Base-by-base conservation (phyloP, 192 early-diverging fungal species). In the Backusella mclennaniae region DNA sequence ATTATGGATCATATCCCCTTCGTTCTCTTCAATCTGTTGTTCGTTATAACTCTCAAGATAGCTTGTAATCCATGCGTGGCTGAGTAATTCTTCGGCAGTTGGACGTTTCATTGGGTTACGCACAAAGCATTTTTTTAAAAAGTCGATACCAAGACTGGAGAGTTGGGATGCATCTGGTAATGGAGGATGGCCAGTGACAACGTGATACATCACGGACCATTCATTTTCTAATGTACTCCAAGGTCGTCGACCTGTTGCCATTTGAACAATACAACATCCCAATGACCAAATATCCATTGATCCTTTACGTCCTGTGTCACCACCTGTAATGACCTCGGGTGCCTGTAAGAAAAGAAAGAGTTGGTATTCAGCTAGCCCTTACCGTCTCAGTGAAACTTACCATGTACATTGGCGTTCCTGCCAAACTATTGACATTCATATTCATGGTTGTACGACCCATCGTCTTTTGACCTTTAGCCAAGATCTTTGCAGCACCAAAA, bases 201-300 rank as follows among this genome's bases (percentile, higher is more conserved):
- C 94, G 74, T 96, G 93, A 77, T 93, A 97, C 94, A 97, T 97
- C 38, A 97, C 91, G 4, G 96, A 93, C 94, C 94, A 97, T 83
- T 97, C 94, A 75, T 97, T 97, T 73, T 97, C 96, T 33, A 97
- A 69, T 68, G 92, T 90, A 12, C 92, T 86, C 96, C 96, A 97
- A 2, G 96, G 95, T 67, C 90, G 92, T 52, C 88, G 81, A n/a
- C 96, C 96, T 0, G 95, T 96, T 6, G 94, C 86, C 94, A 98
- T 95, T 79, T 96, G 95, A 35, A 96, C 83, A 21, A 98, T 86
- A 74, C 94, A 96, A 79, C 96, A 98, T 17, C 94, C 96, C 59
- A 97, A 78, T 7, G 94, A 91, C 95, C 95, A 98, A 31, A 98
- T 95, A 77, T 98, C 96, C 89, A 95, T 94, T 31, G 94, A 90